These are phyloP conservation scores for Phytophthora aleatoria DNA, from an alignment of 352 stramenopile genomes.

Conservation along the genomic window DNA sequence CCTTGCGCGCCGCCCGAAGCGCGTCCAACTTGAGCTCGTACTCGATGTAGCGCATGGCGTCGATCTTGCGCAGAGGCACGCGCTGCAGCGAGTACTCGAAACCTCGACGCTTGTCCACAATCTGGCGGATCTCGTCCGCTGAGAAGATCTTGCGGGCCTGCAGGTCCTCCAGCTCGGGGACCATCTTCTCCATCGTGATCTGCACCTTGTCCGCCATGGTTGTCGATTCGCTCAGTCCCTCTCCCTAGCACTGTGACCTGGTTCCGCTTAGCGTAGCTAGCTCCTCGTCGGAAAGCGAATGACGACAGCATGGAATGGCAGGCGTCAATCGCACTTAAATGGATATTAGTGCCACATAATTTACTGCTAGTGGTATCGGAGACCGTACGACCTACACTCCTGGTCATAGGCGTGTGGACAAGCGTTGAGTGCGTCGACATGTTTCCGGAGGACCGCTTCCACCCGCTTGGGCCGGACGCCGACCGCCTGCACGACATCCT, in stretches of 20 bases:
- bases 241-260: neutral
- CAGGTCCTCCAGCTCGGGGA: slow-evolving; percentile 94
- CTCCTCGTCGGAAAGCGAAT: slow-evolving; percentile 3
- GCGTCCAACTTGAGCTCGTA: slow-evolving; percentile 94
- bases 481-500: slow-evolving; percentile 77
- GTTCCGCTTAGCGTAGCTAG: slow-evolving; percentile 6
- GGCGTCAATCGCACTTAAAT: slow-evolving; percentile 33
- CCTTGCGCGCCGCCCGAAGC: slow-evolving; percentile 85
- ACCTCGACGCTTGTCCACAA: slow-evolving; percentile 87
- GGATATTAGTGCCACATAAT: neutral
- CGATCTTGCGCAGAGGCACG: slow-evolving; percentile 88
- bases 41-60: slow-evolving; percentile 93
- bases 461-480: slow-evolving; percentile 71
- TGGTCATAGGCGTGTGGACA: neutral
- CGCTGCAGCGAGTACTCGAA: slow-evolving; percentile 94
- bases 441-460: slow-evolving; percentile 85
- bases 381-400: neutral
- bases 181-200: slow-evolving; percentile 94
- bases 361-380: neutral
- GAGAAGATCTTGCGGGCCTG: slow-evolving; percentile 88
- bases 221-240: slow-evolving; percentile 8
- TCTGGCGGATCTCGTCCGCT: slow-evolving; percentile 88
- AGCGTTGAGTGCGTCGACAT: slow-evolving; percentile 34
- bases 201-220: slow-evolving; percentile 94
- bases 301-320: neutral